phyloP scores from a whole-genome alignment of 2,329 filamentous ascomycete genomes.

The Colletotrichum camelliae region DNA sequence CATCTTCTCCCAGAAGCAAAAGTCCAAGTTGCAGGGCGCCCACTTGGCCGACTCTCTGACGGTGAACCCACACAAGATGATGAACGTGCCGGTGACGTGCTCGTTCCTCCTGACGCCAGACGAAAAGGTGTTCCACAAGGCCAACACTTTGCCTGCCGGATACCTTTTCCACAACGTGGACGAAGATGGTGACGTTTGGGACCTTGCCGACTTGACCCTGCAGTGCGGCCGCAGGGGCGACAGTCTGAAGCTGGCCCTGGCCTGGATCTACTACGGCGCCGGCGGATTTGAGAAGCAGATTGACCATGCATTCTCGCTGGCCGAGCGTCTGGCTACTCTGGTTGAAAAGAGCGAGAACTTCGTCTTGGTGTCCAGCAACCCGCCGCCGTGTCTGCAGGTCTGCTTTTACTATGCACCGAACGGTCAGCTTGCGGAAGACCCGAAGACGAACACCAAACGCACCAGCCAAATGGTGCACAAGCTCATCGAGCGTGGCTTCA shows the following conservation, averaged over 20 bases:
- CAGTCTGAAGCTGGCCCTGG: constrained; percentile 83
- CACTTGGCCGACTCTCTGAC: constrained; percentile 82
- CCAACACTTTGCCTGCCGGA: constrained; percentile 85
- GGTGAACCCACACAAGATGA: constrained; percentile 97
- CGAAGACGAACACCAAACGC: constrained; percentile 51
- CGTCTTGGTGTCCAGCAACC: constrained; percentile 73
- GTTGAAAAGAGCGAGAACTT: constrained; percentile 66
- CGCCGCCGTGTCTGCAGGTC: constrained; percentile 88
- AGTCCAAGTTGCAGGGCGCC: constrained; percentile 69
- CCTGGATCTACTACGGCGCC: constrained; percentile 88
- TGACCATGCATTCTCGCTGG: constrained; percentile 75
- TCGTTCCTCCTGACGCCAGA: constrained; percentile 86
- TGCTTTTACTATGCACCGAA: constrained; percentile 86
- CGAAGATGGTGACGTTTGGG: constrained; percentile 71
- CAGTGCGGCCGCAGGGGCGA: constrained; percentile 92
- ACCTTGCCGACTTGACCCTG: constrained; percentile 89
- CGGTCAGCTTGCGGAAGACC: constrained; percentile 50
- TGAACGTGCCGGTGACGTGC: constrained; percentile 88
- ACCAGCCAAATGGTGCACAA: constrained; percentile 54
- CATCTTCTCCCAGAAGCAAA: constrained; percentile 73
- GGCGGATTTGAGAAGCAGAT: constrained; percentile 74
- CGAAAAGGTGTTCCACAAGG: constrained; percentile 76
- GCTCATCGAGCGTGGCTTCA: constrained; percentile 59
- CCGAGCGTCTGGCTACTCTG: constrained; percentile 68
- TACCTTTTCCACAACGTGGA: constrained; percentile 78